A percentile compares a stretch with the other conserved stretches of the same genome.
Evolutionary conservation across 1,284 basidiomycete species (phyloP).

Genomic region (Rhodotorula sp.): DNA sequence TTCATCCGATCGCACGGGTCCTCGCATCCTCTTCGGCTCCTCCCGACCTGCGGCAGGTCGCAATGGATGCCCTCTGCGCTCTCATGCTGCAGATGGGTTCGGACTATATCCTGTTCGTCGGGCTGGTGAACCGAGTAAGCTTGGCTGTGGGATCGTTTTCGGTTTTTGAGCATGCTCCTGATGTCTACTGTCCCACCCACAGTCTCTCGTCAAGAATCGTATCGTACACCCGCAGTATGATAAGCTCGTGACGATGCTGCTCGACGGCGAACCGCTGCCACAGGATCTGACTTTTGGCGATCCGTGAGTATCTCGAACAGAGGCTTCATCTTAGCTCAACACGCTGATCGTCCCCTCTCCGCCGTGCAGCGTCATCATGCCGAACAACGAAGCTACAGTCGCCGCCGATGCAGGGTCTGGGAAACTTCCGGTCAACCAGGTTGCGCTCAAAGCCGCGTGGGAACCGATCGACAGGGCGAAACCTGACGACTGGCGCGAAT

Average conservation of each 20-base stretch:
- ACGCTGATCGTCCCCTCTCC: constrained; percentile 7
- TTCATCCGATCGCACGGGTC: constrained; percentile 90
- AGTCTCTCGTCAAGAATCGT: constrained; percentile 75
- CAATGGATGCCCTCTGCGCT: constrained; percentile 92
- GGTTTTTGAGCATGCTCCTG: background rate
- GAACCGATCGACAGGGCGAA: constrained; percentile 65
- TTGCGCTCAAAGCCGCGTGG: constrained; percentile 96
- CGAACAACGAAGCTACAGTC: constrained; percentile 50
- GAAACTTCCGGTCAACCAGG: constrained; percentile 95
- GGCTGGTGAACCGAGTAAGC: constrained; percentile 86
- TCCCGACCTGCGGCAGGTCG: constrained; percentile 73
- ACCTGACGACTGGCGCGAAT: constrained; percentile 87
- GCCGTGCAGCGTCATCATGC: constrained; percentile 31
- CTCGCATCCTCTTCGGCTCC: constrained; percentile 64
- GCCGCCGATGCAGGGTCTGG: constrained; percentile 64
- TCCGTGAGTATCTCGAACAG: constrained; percentile 42
- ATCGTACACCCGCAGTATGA: constrained; percentile 87
- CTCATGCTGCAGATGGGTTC: constrained; percentile 89
- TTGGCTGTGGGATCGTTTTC: constrained; percentile 47
- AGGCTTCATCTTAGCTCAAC: background rate
- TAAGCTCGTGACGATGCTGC: constrained; percentile 77
- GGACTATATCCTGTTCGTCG: constrained; percentile 96
- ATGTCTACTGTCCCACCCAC: background rate
- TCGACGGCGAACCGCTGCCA: constrained; percentile 88
- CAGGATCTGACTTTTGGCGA: constrained; percentile 55